Percentiles rank a stretch among this genome's conserved stretches.
Evolutionary conservation across 495 filamentous ascomycete species (phyloP).

Genomic region (Aspergillus diversus): DNA sequence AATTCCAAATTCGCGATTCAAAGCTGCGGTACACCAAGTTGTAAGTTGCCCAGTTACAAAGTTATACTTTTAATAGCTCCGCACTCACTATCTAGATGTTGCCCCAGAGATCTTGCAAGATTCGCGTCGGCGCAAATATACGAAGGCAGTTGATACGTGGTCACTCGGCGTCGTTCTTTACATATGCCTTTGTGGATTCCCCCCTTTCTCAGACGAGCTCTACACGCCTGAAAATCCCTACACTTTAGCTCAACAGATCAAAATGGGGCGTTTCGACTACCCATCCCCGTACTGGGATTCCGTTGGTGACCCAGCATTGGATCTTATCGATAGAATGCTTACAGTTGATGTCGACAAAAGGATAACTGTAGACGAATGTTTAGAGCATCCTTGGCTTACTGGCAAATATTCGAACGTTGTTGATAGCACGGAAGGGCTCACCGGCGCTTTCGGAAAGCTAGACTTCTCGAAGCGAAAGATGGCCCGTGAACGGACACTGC

Average conservation of each 20-base stretch:
- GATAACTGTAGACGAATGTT: constrained; percentile 85
- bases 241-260: constrained; percentile 88
- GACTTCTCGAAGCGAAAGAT: constrained; percentile 85
- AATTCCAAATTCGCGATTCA: constrained; percentile 14
- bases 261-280: constrained; percentile 85
- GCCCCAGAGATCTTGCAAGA: constrained; percentile 93
- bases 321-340: constrained; percentile 95
- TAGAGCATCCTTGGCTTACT: constrained; percentile 90
- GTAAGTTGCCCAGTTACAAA: constrained; percentile 45
- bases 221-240: constrained; percentile 78
- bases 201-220: constrained; percentile 95
- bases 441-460: constrained; percentile 76
- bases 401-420: constrained; percentile 49
- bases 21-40: constrained; percentile 90
- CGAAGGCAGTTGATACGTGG: constrained; percentile 95
- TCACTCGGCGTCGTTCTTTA: constrained; percentile 98
- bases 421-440: constrained; percentile 93
- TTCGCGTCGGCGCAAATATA: constrained; percentile 79
- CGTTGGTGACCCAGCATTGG: constrained; percentile 85
- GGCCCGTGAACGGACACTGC: constrained; percentile 78
- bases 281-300: constrained; percentile 98
- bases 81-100: constrained; percentile 65
- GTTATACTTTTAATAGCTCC: background rate
- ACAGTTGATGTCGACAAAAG: constrained; percentile 81
- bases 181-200: constrained; percentile 97